Percentiles rank a stretch among this genome's conserved stretches.
Evolutionary conservation across 441 rosid genomes (phyloP).

Genomic region (Croton laevigatus): DNA sequence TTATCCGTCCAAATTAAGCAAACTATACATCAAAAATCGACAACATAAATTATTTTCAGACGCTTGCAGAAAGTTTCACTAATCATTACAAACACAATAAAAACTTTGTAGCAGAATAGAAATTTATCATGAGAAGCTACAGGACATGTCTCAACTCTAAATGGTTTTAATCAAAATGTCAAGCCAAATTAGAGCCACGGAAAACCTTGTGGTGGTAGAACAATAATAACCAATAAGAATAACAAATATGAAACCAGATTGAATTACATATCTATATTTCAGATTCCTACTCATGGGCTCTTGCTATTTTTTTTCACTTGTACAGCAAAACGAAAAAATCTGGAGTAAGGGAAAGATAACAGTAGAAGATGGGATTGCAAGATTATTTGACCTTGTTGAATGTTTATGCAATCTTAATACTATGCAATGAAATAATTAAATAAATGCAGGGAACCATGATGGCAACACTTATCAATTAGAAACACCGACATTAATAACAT

Average conservation of each 20-base stretch:
- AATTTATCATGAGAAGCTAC: not conserved
- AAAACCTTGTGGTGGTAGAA: not conserved
- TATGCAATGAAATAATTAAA: not conserved
- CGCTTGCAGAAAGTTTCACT: not conserved
- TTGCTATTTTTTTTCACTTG: not conserved
- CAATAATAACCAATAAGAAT: not conserved
- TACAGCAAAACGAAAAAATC: not conserved
- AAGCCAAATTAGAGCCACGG: not conserved
- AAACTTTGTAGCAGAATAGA: not conserved
- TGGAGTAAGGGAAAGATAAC: not conserved
- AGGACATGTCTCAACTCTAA: not conserved
- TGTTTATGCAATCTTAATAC: not conserved
- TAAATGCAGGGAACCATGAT: not conserved
- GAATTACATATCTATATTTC: not conserved
- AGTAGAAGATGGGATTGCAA: not conserved
- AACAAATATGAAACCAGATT: not conserved
- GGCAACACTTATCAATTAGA: not conserved
- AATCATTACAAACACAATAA: not conserved
- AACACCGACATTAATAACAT: not conserved
- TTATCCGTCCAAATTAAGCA: not conserved
- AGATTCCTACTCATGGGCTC: not conserved
- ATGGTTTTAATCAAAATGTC: not conserved
- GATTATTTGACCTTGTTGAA: constrained; percentile 5
- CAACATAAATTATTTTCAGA: not conserved
- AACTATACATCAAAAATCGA: not conserved